Evolutionary conservation across 148 eudicot species (phyloP).

Genomic region (Cornus florida): DNA sequence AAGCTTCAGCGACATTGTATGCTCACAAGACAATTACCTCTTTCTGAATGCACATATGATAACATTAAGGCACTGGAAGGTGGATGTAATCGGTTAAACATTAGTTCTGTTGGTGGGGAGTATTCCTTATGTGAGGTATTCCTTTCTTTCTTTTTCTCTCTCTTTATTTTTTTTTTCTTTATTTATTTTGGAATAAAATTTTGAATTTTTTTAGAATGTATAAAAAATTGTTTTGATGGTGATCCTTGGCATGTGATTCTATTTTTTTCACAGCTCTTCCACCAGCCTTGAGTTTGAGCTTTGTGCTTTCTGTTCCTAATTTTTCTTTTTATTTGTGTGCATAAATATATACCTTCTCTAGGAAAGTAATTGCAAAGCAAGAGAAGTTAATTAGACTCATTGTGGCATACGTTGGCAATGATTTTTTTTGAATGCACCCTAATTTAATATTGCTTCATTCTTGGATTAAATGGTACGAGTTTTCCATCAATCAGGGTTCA

Average conservation of each 20-base stretch:
- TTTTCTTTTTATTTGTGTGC: neutral
- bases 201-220: too few species aligned
- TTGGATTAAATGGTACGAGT: constrained; percentile 3
- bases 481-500: constrained; percentile 39
- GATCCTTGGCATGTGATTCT: neutral
- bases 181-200: neutral
- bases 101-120: constrained; percentile 24
- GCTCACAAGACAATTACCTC: constrained; percentile 60
- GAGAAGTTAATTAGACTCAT: neutral
- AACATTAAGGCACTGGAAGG: constrained; percentile 70
- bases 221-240: neutral
- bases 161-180: neutral
- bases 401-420: neutral
- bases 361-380: neutral
- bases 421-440: neutral
- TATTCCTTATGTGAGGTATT: constrained; percentile 52
- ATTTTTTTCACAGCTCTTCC: neutral
- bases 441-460: neutral
- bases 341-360: too few species aligned
- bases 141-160: neutral
- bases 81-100: constrained; percentile 29
- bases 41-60: constrained; percentile 81
- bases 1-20: constrained; percentile 52
- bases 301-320: neutral
- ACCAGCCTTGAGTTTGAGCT: neutral